Conservation (phyloP, 352 stramenopile species). For the Globisporangium radiosum region DNA sequence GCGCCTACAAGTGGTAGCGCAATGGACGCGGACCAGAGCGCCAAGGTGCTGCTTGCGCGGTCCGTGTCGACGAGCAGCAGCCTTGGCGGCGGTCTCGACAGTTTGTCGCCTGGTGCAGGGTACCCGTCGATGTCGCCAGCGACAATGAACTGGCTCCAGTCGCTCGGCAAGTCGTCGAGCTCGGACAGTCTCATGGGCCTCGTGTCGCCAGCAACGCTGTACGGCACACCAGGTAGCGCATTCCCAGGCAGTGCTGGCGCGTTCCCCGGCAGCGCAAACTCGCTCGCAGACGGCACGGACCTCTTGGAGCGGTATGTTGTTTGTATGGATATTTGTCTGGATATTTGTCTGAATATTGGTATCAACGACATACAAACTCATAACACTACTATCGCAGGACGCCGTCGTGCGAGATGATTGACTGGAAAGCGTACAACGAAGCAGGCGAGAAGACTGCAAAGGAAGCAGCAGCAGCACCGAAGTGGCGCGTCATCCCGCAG, state of each 20-base stretch:
- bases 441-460: slow-evolving; percentile 54
- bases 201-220: slow-evolving; percentile 47
- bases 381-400: slow-evolving; percentile 9
- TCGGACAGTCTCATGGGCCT: slow-evolving; percentile 56
- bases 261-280: neutral
- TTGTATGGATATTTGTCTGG: neutral
- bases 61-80: slow-evolving; percentile 33
- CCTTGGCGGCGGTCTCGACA: slow-evolving; percentile 17
- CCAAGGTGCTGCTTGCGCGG: slow-evolving; percentile 46
- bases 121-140: slow-evolving; percentile 70
- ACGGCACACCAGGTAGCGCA: slow-evolving; percentile 12
- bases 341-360: neutral
- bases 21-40: slow-evolving; percentile 1
- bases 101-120: slow-evolving; percentile 45
- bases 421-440: slow-evolving; percentile 86
- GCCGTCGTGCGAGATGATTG: slow-evolving; percentile 71
- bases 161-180: slow-evolving; percentile 55
- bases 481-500: slow-evolving; percentile 79
- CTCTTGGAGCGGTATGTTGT: slow-evolving; percentile 24
- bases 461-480: slow-evolving; percentile 21
- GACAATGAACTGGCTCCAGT: slow-evolving; percentile 75
- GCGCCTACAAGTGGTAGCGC: neutral
- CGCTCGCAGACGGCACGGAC: slow-evolving; percentile 11
- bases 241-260: slow-evolving; percentile 10
- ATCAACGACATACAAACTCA: neutral